These are phyloP conservation scores for Aspergillus sclerotiicarbonarius DNA, from an alignment of 495 filamentous ascomycete genomes.

Conservation along the genomic window DNA sequence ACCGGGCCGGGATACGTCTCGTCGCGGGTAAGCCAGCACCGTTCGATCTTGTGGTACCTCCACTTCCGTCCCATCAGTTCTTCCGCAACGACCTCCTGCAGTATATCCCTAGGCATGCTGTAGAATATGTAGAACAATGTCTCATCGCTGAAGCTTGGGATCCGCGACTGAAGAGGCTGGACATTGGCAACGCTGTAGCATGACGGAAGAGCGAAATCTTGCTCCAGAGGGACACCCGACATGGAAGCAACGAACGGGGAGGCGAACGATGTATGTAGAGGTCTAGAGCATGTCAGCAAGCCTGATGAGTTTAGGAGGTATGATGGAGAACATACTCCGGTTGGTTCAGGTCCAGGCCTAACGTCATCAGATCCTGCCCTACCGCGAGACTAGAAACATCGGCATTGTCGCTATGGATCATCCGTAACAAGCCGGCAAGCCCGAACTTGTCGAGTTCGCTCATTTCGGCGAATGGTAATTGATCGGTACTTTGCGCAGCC, in stretches of 20 bases:
- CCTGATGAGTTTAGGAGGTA: constrained; percentile 8
- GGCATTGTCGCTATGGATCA: constrained; percentile 74
- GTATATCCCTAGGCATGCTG: constrained; percentile 75
- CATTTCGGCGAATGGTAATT: constrained; percentile 70
- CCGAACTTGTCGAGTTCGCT: constrained; percentile 77
- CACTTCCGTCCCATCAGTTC: constrained; percentile 85
- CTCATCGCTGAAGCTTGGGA: constrained; percentile 82
- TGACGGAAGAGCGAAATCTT: constrained; percentile 73
- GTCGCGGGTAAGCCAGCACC: constrained; percentile 90
- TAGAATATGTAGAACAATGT: constrained; percentile 96
- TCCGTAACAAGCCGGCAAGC: constrained; percentile 70
- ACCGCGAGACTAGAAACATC: constrained; percentile 72
- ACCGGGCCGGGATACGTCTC: constrained; percentile 65
- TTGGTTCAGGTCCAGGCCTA: constrained; percentile 78
- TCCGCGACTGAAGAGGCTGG: constrained; percentile 72
- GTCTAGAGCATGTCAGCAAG: constrained; percentile 39
- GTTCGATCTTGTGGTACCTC: constrained; percentile 87
- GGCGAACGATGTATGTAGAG: constrained; percentile 62
- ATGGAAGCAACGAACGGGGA: constrained; percentile 70
- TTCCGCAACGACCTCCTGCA: constrained; percentile 79
- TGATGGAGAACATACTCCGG: constrained; percentile 60
- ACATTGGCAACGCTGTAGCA: constrained; percentile 89
- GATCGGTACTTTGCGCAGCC: constrained; percentile 42
- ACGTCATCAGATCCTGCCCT: constrained; percentile 72
- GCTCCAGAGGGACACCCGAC: constrained; percentile 65